Evolutionary conservation across 106 monocot species (phyloP).

Genomic region (Acorus calamus): DNA sequence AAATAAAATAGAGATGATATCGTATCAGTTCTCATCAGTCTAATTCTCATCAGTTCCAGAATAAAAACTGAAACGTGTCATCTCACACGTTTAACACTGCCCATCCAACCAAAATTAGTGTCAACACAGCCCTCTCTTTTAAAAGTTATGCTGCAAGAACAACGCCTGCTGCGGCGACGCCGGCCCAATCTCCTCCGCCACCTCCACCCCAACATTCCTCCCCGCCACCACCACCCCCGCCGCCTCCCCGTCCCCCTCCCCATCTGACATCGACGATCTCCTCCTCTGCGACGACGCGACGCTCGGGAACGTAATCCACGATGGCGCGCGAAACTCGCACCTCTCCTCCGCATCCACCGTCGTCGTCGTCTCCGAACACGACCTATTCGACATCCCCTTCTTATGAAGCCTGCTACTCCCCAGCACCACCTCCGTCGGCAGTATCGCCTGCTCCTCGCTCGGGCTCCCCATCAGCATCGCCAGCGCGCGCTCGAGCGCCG

Average conservation of each 20-base stretch:
- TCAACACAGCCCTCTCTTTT: neutral
- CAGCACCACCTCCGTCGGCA: constrained; percentile 89
- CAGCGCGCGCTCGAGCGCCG: constrained; percentile 66
- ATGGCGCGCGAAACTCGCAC: constrained; percentile 80
- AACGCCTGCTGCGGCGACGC: constrained; percentile 82
- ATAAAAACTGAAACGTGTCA: too few relatives aligned
- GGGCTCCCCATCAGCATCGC: constrained; percentile 89
- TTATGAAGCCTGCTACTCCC: constrained; percentile 91
- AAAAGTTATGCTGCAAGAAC: constrained; percentile 97
- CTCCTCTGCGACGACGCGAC: constrained; percentile 85
- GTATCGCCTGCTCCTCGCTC: constrained; percentile 71
- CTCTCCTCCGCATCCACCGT: constrained; percentile 52
- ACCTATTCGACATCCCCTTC: constrained; percentile 62
- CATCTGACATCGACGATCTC: constrained; percentile 72
- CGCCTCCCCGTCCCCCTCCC: constrained; percentile 42
- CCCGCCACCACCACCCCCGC: constrained; percentile 37
- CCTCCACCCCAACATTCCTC: constrained; percentile 19
- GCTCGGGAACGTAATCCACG: constrained; percentile 98
- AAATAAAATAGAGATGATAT: too few relatives aligned
- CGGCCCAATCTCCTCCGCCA: constrained; percentile 95
- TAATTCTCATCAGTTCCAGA: too few relatives aligned
- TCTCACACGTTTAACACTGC: too few relatives aligned
- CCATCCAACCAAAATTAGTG: too few relatives aligned
- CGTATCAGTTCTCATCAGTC: too few relatives aligned
- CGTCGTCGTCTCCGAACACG: constrained; percentile 59